These are phyloP conservation scores for Tremellales sp. DNA, from an alignment of 1,284 basidiomycete genomes.

Conservation along the genomic window DNA sequence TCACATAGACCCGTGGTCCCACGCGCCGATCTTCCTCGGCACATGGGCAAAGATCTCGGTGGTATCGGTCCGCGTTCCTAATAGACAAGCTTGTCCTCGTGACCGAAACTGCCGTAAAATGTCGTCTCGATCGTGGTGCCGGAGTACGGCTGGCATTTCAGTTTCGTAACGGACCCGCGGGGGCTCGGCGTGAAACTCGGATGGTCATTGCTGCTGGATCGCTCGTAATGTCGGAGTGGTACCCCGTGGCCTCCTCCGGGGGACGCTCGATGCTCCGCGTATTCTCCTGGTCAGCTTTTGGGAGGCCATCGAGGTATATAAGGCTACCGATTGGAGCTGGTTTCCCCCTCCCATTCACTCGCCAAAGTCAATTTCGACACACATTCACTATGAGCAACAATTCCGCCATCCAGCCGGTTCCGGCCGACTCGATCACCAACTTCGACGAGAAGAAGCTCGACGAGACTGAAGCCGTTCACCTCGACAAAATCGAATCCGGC, in stretches of 20 bases:
- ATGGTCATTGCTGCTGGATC: too few relatives aligned
- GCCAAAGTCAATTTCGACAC: too few relatives aligned
- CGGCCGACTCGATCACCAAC: neutral
- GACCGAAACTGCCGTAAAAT: neutral
- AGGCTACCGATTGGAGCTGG: too few relatives aligned
- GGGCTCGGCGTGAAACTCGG: too few relatives aligned
- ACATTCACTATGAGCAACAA: neutral
- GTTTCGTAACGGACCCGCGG: too few relatives aligned
- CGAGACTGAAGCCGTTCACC: neutral
- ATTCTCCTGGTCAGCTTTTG: too few relatives aligned
- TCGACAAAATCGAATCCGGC: neutral
- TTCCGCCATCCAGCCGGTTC: neutral
- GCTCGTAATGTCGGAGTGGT: too few relatives aligned
- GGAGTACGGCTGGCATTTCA: neutral
- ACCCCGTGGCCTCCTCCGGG: too few relatives aligned
- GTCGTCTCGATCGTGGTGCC: neutral
- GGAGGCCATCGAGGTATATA: too few relatives aligned
- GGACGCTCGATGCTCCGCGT: too few relatives aligned
- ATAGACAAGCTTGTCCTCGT: too few relatives aligned
- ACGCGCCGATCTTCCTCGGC: neutral
- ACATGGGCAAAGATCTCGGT: neutral
- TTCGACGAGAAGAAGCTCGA: neutral
- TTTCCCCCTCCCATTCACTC: too few relatives aligned
- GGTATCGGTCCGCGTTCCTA: neutral
- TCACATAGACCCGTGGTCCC: neutral